Evolutionary conservation across 129 eudicot species (phyloP).

Genomic region (Flaveria trinervia): DNA sequence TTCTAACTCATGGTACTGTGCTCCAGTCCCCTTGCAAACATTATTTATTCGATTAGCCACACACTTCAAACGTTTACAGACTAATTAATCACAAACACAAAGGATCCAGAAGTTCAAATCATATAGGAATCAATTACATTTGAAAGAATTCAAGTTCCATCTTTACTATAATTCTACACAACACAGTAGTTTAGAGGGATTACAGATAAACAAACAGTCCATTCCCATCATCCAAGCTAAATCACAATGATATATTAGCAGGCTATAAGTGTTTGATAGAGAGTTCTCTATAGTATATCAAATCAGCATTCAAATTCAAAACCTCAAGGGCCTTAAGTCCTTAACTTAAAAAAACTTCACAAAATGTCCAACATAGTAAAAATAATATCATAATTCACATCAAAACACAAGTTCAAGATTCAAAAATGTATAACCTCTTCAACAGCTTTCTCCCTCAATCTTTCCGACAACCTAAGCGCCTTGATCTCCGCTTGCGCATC

Average conservation of each 20-base stretch:
- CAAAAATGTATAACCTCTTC: constrained; percentile 65
- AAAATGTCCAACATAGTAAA: no score
- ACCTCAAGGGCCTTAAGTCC: not conserved
- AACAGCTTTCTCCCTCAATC: constrained; percentile 86
- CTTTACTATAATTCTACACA: no score
- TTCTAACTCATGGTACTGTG: not conserved
- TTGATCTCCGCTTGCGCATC: constrained; percentile 88
- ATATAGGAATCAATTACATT: not conserved
- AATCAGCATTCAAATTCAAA: constrained; percentile 20
- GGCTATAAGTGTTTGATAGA: not conserved
- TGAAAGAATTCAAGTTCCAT: not conserved
- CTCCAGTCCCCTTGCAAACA: not conserved
- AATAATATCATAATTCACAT: not conserved
- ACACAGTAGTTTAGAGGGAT: not conserved
- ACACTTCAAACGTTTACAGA: constrained; percentile 24
- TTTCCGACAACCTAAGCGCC: constrained; percentile 71
- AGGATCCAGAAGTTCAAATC: constrained; percentile 5
- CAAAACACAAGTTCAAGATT: not conserved
- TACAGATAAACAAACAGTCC: not conserved
- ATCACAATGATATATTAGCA: no score
- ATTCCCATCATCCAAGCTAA: not conserved
- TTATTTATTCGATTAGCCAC: not conserved
- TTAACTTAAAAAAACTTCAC: not conserved
- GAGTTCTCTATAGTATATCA: constrained; percentile 22
- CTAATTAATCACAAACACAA: constrained; percentile 9